Evolutionary conservation across 257 asterid species (phyloP).

Genomic region (Solanum chilense): DNA sequence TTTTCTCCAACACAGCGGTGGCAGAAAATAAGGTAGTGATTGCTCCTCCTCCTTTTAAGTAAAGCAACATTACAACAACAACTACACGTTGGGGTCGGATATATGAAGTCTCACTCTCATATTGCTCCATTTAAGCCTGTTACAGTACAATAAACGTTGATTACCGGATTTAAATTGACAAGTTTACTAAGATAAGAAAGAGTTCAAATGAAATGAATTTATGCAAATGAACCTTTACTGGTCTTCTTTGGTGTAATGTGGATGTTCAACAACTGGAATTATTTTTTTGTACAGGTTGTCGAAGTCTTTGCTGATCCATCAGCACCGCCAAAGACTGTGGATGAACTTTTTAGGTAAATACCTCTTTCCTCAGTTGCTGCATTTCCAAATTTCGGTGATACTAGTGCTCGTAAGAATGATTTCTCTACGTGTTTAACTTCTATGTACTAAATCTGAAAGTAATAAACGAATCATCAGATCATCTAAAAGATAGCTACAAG

Average conservation of each 20-base stretch:
- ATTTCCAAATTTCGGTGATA: not conserved
- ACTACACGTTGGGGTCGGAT: not conserved
- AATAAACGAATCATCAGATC: not conserved
- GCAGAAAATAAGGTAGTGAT: slow-evolving; percentile 75
- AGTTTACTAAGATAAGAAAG: not conserved
- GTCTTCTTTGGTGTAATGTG: not conserved
- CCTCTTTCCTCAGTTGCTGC: not conserved
- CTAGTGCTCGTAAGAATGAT: not conserved
- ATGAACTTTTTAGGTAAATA: slow-evolving; percentile 60
- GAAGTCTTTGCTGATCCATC: slow-evolving; percentile 76
- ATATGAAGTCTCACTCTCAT: not conserved
- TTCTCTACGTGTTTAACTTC: not conserved
- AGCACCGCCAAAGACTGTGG: slow-evolving; percentile 46
- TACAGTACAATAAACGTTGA: not conserved
- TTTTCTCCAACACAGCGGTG: slow-evolving; percentile 69
- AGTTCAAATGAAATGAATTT: not conserved
- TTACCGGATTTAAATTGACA: not conserved
- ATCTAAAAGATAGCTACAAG: not conserved
- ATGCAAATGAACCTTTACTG: not conserved
- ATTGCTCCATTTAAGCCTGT: not conserved
- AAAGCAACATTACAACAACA: not conserved
- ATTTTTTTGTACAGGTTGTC: slow-evolving; percentile 51
- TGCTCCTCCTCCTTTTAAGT: not conserved
- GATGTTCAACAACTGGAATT: not conserved
- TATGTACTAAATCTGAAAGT: not conserved